Base-by-base conservation (phyloP, 257 asterid genomes). In the Fraxinus excelsior region DNA sequence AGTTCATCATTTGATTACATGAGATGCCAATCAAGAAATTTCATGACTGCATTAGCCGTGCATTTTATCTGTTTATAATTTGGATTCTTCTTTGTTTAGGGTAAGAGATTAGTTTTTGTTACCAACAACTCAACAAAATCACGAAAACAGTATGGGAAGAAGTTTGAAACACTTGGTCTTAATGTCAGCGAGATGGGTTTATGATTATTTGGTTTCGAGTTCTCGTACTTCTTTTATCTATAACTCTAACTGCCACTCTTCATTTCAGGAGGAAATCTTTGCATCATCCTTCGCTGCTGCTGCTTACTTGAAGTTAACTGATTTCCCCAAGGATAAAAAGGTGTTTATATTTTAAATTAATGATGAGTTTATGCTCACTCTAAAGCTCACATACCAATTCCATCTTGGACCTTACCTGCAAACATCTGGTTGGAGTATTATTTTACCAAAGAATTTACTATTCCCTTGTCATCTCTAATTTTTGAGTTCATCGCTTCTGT, bases 231-330 rank as follows among this genome's bases (percentile, higher is more conserved):
- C 79, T 70, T 32, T 23, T 23, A 58, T 12, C 23, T 60, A 77
- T 40, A 46, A 64, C 34, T 78, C 70, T 79, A 79, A 84, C 46
- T 74, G 75, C 65, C 44, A 6, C 69, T 77, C 31, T 71, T 28
- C 78, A 12, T 79, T 85, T 78, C 91, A 96, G 99, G 99, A 96
- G 91, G 99, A 96, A 82, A 96, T 96, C 71, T 96, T 96, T 83
- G 98, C 98, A 19, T 96, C 99, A 38, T 96, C 99, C 70, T 96
- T 96, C 82, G 97, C 99, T 71, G 99, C 97, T 83, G 99, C 98
- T 79, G 98, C 99, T 71, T 96, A 93, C 94, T 86, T 96, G 81
- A 88, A 85, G 83, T 96, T 98, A 6, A 93, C 93, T 73, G 88
- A 96, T 80, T 96, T 93, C 83, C 99, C 99, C n/a, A 93, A 96